These are phyloP conservation scores for Mollisia scopiformis DNA, from an alignment of 2,329 filamentous ascomycete genomes.

Conservation along the genomic window DNA sequence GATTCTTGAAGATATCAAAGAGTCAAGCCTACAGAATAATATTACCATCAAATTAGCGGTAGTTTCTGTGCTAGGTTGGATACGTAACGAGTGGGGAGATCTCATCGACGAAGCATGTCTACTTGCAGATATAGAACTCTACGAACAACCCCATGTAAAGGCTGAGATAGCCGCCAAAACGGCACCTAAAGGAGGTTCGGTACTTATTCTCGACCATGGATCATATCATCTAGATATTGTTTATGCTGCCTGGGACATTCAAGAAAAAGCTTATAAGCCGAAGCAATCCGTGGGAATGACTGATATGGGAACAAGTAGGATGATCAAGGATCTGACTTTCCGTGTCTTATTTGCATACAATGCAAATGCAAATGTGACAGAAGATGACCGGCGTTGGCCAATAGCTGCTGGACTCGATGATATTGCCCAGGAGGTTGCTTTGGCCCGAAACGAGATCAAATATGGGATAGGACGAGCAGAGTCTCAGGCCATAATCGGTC, in stretches of 20 bases:
- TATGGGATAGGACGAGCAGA: slow-evolving; percentile 1
- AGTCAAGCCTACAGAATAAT: slow-evolving; percentile 4
- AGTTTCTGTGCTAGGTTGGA: slow-evolving; percentile 12
- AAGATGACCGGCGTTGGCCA: background rate
- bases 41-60: slow-evolving; percentile 21
- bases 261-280: background rate
- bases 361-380: slow-evolving; percentile 4
- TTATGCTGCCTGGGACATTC: background rate
- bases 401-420: background rate
- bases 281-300: background rate
- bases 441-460: slow-evolving; percentile 7
- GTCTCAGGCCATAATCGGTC: background rate
- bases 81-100: slow-evolving; percentile 11
- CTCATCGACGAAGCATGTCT: slow-evolving; percentile 23
- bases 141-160: slow-evolving; percentile 10
- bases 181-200: background rate
- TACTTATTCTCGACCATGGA: slow-evolving; percentile 19
- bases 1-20: slow-evolving; percentile 18
- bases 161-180: slow-evolving; percentile 10
- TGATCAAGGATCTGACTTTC: background rate
- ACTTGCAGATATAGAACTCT: slow-evolving; percentile 19
- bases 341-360: background rate
- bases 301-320: background rate
- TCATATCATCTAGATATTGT: slow-evolving; percentile 14
- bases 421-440: slow-evolving; percentile 1